These are phyloP conservation scores for Beta macrorhiza DNA, from an alignment of 179 eudicot species.

Conservation along the genomic window DNA sequence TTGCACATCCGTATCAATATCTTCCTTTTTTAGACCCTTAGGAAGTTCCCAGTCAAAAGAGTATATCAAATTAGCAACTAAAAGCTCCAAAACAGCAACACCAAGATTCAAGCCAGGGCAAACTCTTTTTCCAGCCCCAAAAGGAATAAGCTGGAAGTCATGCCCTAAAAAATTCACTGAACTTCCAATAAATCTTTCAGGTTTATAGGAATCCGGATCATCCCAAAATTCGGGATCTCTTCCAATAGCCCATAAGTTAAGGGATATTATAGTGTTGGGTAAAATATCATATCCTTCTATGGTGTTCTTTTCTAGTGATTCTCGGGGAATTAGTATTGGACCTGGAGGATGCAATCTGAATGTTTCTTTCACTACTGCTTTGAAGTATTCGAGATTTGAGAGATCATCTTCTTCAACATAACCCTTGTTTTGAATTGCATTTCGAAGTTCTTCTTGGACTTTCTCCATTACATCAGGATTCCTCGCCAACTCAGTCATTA, in stretches of 20 bases:
- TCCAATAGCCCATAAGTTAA: conserved; percentile 17
- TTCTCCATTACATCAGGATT: not conserved
- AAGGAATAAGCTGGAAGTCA: conserved; percentile 13
- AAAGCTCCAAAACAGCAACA: conserved; percentile 2
- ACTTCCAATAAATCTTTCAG: conserved; percentile 11
- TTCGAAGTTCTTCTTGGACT: conserved; percentile 18
- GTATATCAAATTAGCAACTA: conserved; percentile 10
- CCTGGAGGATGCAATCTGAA: not conserved
- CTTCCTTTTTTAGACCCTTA: conserved; percentile 5
- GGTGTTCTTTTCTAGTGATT: not conserved
- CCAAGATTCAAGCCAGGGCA: conserved; percentile 5
- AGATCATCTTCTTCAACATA: conserved; percentile 5
- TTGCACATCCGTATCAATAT: conserved; percentile 8
- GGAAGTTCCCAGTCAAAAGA: conserved; percentile 19
- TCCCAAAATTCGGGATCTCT: conserved; percentile 14
- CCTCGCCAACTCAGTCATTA: not conserved
- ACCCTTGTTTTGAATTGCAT: not conserved
- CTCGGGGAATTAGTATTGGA: conserved; percentile 12
- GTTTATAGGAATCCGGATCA: conserved; percentile 2
- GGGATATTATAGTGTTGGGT: not conserved
- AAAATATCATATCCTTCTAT: conserved; percentile 9
- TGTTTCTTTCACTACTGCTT: conserved; percentile 15
- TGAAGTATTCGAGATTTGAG: conserved; percentile 1
- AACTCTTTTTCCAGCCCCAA: conserved; percentile 9
- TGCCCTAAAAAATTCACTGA: not conserved